Percentiles rank a stretch among this genome's conserved stretches.
Evolutionary conservation across 495 filamentous ascomycete species (phyloP).

Genomic region (Lasiosphaeris hirsuta): DNA sequence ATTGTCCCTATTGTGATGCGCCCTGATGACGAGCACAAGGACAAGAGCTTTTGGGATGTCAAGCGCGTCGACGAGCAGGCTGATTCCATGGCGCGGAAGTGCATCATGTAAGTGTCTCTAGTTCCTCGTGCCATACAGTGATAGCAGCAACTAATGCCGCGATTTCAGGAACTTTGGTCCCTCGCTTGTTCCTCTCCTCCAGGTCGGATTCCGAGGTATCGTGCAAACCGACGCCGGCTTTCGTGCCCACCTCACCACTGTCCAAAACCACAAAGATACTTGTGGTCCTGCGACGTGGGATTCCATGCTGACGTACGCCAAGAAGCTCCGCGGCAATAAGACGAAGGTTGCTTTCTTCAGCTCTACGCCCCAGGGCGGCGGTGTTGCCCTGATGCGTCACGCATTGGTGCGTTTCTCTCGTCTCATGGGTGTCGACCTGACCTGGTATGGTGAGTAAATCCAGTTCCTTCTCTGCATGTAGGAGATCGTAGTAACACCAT

Average conservation of each 20-base stretch:
- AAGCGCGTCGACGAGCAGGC: constrained; percentile 77
- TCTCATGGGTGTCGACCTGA: constrained; percentile 63
- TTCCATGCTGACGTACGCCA: constrained; percentile 62
- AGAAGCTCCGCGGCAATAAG: constrained; percentile 61
- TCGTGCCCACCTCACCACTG: constrained; percentile 55
- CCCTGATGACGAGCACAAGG: constrained; percentile 42
- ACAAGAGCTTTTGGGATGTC: constrained; percentile 47
- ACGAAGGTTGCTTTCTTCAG: constrained; percentile 82
- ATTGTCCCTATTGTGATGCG: constrained; percentile 64
- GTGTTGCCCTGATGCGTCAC: constrained; percentile 86
- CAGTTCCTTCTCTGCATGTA: not conserved
- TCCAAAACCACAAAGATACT: constrained; percentile 62
- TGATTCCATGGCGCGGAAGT: constrained; percentile 81
- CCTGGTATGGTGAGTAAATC: constrained; percentile 62
- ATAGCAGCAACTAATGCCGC: not conserved
- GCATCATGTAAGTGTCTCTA: constrained; percentile 53
- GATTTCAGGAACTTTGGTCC: constrained; percentile 68
- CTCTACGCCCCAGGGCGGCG: constrained; percentile 81
- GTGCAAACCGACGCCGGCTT: constrained; percentile 72
- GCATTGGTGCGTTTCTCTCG: constrained; percentile 73
- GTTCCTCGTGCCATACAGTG: not conserved
- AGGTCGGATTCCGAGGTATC: constrained; percentile 69
- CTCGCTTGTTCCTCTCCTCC: constrained; percentile 64
- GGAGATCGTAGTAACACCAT: constrained; percentile 39
- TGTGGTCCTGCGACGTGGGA: constrained; percentile 65